A percentile compares a stretch with the other conserved stretches of the same genome.
These are phyloP conservation scores for Thamnidium elegans DNA, from an alignment of 192 early-diverging fungal species.

Conservation along the genomic window DNA sequence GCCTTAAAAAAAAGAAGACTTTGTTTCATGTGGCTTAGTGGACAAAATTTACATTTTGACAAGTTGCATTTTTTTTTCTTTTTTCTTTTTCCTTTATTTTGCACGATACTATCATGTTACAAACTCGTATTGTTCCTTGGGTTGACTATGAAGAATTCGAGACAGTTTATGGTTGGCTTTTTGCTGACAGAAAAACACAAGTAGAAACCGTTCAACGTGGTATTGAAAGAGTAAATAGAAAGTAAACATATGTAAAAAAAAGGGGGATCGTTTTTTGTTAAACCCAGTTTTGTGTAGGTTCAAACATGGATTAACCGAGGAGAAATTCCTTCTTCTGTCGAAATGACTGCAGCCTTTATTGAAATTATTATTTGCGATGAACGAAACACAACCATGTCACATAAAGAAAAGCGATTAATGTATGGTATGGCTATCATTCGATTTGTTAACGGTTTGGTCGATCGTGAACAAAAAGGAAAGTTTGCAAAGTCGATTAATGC, in stretches of 20 bases:
- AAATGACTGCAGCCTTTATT: conserved; percentile 61
- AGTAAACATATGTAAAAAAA: neutral
- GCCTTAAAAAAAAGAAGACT: neutral
- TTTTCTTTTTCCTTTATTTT: neutral
- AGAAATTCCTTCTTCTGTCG: conserved; percentile 65
- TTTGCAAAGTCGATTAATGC: conserved; percentile 52
- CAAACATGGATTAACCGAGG: conserved; percentile 70
- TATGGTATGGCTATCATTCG: conserved; percentile 46
- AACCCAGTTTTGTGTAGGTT: conserved; percentile 37
- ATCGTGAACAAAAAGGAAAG: conserved; percentile 51
- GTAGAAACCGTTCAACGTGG: conserved; percentile 37
- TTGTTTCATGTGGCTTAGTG: conserved; percentile 9
- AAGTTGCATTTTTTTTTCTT: neutral
- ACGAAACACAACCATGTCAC: conserved; percentile 44
- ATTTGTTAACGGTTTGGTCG: conserved; percentile 63
- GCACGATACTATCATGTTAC: conserved; percentile 20
- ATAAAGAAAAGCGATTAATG: conserved; percentile 48
- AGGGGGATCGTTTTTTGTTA: neutral
- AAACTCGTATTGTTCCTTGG: conserved; percentile 64
- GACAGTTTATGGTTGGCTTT: conserved; percentile 54
- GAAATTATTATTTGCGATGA: conserved; percentile 43
- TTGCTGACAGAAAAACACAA: conserved; percentile 27
- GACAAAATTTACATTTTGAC: too few relatives aligned
- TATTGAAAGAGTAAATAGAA: conserved; percentile 51
- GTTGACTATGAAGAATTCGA: conserved; percentile 53